A percentile compares a stretch with the other conserved stretches of the same genome.
These are phyloP conservation scores for Coffea eugenioides DNA, from an alignment of 257 asterid species.

Conservation along the genomic window DNA sequence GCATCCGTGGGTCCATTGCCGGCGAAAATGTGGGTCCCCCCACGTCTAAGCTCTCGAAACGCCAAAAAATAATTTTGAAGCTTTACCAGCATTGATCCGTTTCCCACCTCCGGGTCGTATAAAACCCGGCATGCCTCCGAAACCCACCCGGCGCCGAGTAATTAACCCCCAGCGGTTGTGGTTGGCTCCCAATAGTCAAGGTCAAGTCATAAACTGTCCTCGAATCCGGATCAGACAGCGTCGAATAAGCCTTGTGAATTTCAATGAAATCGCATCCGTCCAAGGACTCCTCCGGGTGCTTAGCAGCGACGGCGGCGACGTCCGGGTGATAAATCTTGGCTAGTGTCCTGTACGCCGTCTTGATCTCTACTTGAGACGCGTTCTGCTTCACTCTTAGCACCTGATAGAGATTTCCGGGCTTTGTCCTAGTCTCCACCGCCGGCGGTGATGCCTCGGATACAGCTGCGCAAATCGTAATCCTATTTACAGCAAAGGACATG, in stretches of 20 bases:
- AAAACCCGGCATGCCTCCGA: conserved; percentile 42
- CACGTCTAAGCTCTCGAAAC: background rate
- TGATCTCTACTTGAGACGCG: conserved; percentile 77
- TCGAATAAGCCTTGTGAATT: conserved; percentile 71
- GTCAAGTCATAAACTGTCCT: conserved; percentile 62
- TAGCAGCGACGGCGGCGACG: conserved; percentile 31
- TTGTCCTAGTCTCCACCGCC: conserved; percentile 21
- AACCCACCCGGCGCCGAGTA: conserved; percentile 17
- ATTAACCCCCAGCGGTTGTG: conserved; percentile 10
- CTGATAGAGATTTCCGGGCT: conserved; percentile 50
- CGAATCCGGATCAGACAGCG: conserved; percentile 77
- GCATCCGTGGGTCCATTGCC: too few relatives aligned
- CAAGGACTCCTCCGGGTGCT: conserved; percentile 30
- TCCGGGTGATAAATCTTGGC: conserved; percentile 93
- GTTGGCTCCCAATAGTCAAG: conserved; percentile 28
- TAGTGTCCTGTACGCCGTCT: conserved; percentile 74
- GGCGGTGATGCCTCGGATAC: conserved; percentile 42
- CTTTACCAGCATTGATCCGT: conserved; percentile 92
- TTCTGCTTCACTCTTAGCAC: conserved; percentile 59
- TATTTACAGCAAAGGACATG: background rate
- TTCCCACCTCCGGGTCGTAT: conserved; percentile 83
- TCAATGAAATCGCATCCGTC: conserved; percentile 70
- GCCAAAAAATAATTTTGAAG: too few relatives aligned
- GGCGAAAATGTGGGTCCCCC: background rate
- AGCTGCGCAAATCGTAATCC: conserved; percentile 31